Evolutionary conservation across 164 flowering plant genomes (phyloP).

Genomic region (Magnolia kwangsiensis): DNA sequence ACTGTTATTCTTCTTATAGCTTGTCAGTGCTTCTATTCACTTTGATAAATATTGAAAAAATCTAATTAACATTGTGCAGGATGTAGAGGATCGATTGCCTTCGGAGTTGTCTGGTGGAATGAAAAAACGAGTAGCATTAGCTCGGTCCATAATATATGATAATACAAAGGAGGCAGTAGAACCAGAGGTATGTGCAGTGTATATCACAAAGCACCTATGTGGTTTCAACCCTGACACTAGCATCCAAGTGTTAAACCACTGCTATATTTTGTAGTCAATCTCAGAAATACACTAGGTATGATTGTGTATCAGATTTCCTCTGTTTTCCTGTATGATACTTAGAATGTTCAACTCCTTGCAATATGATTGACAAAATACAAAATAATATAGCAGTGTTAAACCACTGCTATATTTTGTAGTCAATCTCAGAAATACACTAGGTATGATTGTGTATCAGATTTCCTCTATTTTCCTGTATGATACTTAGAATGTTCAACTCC

Average conservation of each 20-base stretch:
- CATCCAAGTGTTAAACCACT: background rate
- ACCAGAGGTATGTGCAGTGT: slow-evolving; percentile 72
- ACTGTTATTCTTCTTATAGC: no score
- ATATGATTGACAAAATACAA: no score
- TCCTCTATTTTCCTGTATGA: no score
- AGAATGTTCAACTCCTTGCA: no score
- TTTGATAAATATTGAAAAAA: background rate
- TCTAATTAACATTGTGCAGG: slow-evolving; percentile 40
- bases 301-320: no score
- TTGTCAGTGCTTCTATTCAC: no score
- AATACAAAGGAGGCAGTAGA: slow-evolving; percentile 67
- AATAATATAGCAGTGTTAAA: background rate
- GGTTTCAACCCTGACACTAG: background rate
- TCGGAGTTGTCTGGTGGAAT: slow-evolving; percentile 99
- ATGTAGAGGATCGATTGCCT: slow-evolving; percentile 90
- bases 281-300: background rate
- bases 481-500: no score
- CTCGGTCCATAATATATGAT: slow-evolving; percentile 90
- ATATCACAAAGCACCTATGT: background rate
- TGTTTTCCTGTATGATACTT: no score
- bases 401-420: background rate
- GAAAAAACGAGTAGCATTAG: slow-evolving; percentile 96
- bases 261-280: background rate
- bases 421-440: background rate
- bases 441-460: no score